A percentile compares a stretch with the other conserved stretches of the same genome.
These are phyloP conservation scores for Solanum verrucosum DNA, from an alignment of 257 asterid species.

Conservation along the genomic window DNA sequence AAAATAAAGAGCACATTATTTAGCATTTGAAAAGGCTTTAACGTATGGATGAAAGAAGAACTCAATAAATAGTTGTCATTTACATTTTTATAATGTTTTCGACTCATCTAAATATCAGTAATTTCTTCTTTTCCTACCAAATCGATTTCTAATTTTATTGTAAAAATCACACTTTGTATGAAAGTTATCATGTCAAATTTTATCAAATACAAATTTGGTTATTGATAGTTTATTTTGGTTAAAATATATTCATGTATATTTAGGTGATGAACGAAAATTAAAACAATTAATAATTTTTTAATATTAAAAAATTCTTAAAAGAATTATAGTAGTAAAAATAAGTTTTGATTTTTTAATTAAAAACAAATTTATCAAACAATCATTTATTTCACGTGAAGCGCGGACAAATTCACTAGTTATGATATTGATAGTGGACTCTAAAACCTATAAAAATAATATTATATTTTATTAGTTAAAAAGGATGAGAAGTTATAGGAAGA, in stretches of 20 bases:
- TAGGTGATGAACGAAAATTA: neutral
- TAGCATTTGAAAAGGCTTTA: too few species aligned
- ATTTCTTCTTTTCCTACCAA: neutral
- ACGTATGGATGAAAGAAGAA: too few species aligned
- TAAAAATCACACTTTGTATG: neutral
- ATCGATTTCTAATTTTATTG: neutral
- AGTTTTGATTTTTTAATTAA: neutral
- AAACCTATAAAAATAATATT: too few species aligned
- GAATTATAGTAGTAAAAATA: neutral
- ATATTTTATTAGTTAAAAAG: too few species aligned
- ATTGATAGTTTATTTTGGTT: neutral
- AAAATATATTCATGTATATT: neutral
- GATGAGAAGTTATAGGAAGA: too few species aligned
- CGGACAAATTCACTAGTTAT: neutral
- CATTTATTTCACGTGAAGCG: neutral
- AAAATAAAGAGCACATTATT: too few species aligned
- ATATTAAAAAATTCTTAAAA: neutral
- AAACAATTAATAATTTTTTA: neutral
- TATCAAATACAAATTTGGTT: neutral
- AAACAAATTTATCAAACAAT: neutral
- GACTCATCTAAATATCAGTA: neutral
- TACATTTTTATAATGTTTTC: neutral
- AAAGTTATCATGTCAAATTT: neutral
- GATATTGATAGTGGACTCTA: too few species aligned
- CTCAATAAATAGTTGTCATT: too few species aligned